Conservation (phyloP, 192 early-diverging fungal species). For the Rhizophagus prolifer region DNA sequence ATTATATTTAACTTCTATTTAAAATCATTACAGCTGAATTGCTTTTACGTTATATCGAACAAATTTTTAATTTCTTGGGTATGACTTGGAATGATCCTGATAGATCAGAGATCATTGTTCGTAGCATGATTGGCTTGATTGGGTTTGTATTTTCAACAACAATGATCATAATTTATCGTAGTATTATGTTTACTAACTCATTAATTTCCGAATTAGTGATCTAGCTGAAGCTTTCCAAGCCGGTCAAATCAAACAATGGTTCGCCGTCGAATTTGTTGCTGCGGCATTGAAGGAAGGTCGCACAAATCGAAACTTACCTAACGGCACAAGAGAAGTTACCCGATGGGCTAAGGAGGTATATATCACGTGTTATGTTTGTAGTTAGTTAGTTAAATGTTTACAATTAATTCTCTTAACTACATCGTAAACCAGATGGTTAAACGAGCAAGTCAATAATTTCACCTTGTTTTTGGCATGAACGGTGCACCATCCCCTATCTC, state of each 20-base stretch:
- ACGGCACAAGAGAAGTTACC: slow-evolving; percentile 60
- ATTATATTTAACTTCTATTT: neutral
- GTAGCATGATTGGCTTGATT: slow-evolving; percentile 83
- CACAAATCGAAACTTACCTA: slow-evolving; percentile 47
- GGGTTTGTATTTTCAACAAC: slow-evolving; percentile 47
- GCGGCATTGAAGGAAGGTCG: slow-evolving; percentile 78
- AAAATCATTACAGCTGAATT: slow-evolving; percentile 52
- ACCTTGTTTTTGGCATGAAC: neutral
- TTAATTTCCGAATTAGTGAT: slow-evolving; percentile 57
- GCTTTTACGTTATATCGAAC: slow-evolving; percentile 59
- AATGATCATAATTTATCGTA: neutral
- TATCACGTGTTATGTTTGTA: neutral
- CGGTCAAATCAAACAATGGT: slow-evolving; percentile 66
- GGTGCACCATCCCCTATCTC: neutral
- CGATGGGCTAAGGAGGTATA: slow-evolving; percentile 72
- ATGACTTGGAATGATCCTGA: slow-evolving; percentile 62
- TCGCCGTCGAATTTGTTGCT: slow-evolving; percentile 75
- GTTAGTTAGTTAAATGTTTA: neutral
- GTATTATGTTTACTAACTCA: neutral
- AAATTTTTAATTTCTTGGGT: slow-evolving; percentile 80
- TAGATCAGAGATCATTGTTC: slow-evolving; percentile 65
- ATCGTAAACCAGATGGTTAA: slow-evolving; percentile 9
- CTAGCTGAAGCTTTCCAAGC: slow-evolving; percentile 85
- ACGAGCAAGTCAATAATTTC: slow-evolving; percentile 3
- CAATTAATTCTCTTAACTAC: neutral